Percentiles rank a stretch among this genome's conserved stretches.
Evolutionary conservation across 2,329 filamentous ascomycete genomes (phyloP).

Genomic region (Massarina eburnea): DNA sequence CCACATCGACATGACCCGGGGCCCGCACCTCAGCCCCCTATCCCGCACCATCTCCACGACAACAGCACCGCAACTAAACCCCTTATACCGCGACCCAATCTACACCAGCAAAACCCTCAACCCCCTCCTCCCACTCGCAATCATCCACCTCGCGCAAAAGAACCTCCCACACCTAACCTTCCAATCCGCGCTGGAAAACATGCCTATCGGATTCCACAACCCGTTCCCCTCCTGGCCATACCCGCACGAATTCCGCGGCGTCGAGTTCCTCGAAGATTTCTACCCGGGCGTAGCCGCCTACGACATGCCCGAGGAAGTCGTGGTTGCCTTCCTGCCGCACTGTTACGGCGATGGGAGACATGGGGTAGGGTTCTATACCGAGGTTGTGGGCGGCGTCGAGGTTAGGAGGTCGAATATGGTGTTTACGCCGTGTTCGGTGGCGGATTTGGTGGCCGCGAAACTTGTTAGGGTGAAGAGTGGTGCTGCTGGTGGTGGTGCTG

Average conservation of each 20-base stretch:
- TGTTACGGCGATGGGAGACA: conserved; percentile 20
- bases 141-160: conserved; percentile 20
- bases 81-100: conserved; percentile 7
- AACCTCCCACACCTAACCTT: conserved; percentile 23
- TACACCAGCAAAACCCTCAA: conserved; percentile 19
- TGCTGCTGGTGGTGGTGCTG: no score
- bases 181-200: conserved; percentile 16
- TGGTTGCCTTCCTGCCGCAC: conserved; percentile 16
- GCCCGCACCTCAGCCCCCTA: background rate
- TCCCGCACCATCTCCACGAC: background rate
- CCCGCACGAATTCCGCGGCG: background rate
- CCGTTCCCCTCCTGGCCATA: conserved; percentile 6
- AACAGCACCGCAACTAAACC: background rate
- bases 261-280: conserved; percentile 3
- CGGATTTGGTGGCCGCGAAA: background rate
- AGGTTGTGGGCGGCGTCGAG: background rate
- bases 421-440: conserved; percentile 13
- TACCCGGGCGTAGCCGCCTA: background rate
- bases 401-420: background rate
- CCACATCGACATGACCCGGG: no score
- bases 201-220: conserved; percentile 15
- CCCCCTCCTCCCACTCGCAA: conserved; percentile 21
- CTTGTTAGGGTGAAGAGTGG: no score
- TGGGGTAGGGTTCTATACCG: conserved; percentile 16
- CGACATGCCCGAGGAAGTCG: background rate